Base-by-base conservation (phyloP, 1,284 basidiomycete species). In the Apiotrichum brassicae region DNA sequence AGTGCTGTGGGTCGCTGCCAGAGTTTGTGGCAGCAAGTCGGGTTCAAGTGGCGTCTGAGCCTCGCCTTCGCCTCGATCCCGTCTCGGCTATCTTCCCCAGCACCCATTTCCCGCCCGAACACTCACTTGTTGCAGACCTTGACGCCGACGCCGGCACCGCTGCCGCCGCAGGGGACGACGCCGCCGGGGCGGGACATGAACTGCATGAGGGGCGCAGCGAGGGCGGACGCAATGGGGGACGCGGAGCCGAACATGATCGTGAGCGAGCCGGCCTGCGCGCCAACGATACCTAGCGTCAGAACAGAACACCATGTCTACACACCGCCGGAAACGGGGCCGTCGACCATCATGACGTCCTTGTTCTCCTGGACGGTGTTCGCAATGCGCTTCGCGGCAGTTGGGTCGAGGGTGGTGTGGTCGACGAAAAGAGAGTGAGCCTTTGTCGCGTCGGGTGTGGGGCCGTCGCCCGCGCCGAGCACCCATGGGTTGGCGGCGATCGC, bases 111-210 rank as follows among this genome's bases (percentile, higher is more conserved):
- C 28, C 8, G 28, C 8, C 9, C 8, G 28, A 30, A 14, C 14
- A 30, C 67, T 44, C 32, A 71, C 70, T 71, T 71, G 57, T 70
- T 72, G 59, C 64, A 64, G 4, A 72, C 64, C 52, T 72, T 71
- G 32, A 70, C 66, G 6, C 63, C 67, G 13, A 70, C 60, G 9
- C 71, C 68, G 6, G 63, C 51, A 3, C 69, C 71, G 43, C 60
- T 67, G 3, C 46, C 52, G 16, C 71, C 71, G 48, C 69, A 71
- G 16, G 60, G 49, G 8, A 71, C 56, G 11, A 71, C 63, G 5
- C 67, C 64, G 13, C 58, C 62, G 19, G 51, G 52, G 16, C 66
- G 57, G 1, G 67, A 67, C 68, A 71, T 70, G n/a, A 51, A 51
- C 46, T 61, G 57, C 36, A 72, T 46, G 18, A 71, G 48, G 6